phyloP scores from a whole-genome alignment of 2,329 filamentous ascomycete genomes.

The Fusarium siculi region DNA sequence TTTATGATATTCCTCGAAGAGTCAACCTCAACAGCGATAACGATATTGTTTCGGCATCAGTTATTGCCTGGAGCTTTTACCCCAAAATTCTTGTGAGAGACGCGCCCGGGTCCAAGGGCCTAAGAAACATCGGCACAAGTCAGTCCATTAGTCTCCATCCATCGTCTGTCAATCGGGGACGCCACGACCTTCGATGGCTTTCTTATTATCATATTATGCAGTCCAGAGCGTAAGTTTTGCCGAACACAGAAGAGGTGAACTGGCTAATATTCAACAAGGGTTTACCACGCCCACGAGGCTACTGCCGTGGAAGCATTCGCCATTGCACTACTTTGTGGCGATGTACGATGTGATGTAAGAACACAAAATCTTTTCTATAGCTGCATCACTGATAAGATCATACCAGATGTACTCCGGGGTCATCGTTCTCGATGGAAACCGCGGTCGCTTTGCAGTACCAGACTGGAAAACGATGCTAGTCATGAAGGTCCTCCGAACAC shows the following conservation, averaged over 20 bases:
- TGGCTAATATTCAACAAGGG: constrained; percentile 56
- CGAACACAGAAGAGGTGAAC: not conserved
- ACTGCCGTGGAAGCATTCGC: constrained; percentile 84
- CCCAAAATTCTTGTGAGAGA: constrained; percentile 90
- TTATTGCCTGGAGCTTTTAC: constrained; percentile 95
- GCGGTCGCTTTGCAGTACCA: constrained; percentile 81
- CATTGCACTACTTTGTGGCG: constrained; percentile 85
- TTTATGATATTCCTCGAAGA: constrained; percentile 83
- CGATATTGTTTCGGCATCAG: constrained; percentile 80
- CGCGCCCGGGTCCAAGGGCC: constrained; percentile 74
- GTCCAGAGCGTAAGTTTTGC: constrained; percentile 73
- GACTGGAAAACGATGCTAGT: constrained; percentile 93
- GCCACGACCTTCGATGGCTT: constrained; percentile 78
- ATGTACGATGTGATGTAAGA: constrained; percentile 84
- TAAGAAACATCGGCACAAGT: constrained; percentile 93
- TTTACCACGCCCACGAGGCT: constrained; percentile 92
- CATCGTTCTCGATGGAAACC: constrained; percentile 86
- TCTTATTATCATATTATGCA: constrained; percentile 99
- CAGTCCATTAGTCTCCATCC: constrained; percentile 89
- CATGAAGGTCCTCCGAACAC: constrained; percentile 81
- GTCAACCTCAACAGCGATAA: constrained; percentile 82
- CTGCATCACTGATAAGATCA: not conserved
- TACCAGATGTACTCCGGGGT: constrained; percentile 84
- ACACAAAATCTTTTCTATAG: not conserved
- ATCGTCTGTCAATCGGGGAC: constrained; percentile 85